Base-by-base conservation (phyloP, 495 filamentous ascomycete genomes). In the Daldinia childiae region DNA sequence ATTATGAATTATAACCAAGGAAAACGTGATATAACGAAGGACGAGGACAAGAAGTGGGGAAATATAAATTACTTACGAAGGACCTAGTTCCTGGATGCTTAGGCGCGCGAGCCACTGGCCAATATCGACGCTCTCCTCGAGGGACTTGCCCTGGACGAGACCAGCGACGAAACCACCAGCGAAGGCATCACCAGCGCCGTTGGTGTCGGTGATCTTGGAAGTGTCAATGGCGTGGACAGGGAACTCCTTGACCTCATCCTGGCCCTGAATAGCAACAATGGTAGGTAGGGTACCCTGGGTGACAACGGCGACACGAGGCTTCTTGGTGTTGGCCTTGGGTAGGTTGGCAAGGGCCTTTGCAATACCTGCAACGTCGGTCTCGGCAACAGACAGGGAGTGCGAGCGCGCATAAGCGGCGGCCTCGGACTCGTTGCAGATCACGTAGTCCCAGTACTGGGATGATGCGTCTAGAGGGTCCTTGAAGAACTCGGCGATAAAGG, bases 401-500 rank as follows among this genome's bases (percentile, higher is more conserved):
- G 88, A 89, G 76, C 92, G 88, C 58, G 96, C 90, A 82, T 94
- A 98, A 58, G 92, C 83, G 70, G 87, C 86, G 34, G 94, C 95
- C 83, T 99, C 95, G 30, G 91, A 91, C 89, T 98, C 96, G 82
- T 99, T 99, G 68, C 94, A 95, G 81, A 98, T 91, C 36, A 97
- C 85, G 85, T 94, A 97, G 85, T 99, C 95, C 85, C 92, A 95
- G 88, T 97, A 98, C 21, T 90, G 91, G 9, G 91, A 85, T 2
- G 91, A 90, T 69, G 88, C 87, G 81, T 95, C 93, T 41, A 99
- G 87, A 64, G 89, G 92, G 19, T 97, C 94, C 86, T 97, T 98
- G 89, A 98, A 99, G 88, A 97, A 97, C 80, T 95, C 90, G 39
- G 91, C 83, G 71, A 99, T 96, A 88, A 98, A 99, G 30, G 96